Percentiles rank a stretch among this genome's conserved stretches.
Conservation (phyloP, 495 filamentous ascomycete genomes). For the Clavariopsis aquatica region DNA sequence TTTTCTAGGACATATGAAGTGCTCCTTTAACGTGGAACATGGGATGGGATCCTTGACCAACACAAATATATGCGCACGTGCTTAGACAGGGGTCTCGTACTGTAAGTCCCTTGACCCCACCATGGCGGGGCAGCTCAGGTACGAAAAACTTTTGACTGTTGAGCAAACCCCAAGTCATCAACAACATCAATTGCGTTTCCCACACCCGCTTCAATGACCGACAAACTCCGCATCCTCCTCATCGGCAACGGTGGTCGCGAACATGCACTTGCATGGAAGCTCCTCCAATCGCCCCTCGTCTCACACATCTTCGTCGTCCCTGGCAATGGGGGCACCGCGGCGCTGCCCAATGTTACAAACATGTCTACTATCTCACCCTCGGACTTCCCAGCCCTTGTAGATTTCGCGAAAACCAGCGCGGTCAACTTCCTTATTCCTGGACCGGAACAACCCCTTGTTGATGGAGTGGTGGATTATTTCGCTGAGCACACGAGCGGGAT, state of each 20-base stretch:
- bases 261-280: slow-evolving; percentile 93
- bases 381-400: slow-evolving; percentile 75
- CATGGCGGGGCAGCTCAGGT: slow-evolving; percentile 3
- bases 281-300: slow-evolving; percentile 73
- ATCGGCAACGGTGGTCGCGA: slow-evolving; percentile 93
- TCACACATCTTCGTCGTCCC: slow-evolving; percentile 67
- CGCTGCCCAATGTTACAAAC: slow-evolving; percentile 70
- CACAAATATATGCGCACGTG: neutral
- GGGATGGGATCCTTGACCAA: too few relatives aligned
- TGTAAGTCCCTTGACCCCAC: neutral
- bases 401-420: slow-evolving; percentile 67
- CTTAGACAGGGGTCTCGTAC: neutral
- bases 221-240: slow-evolving; percentile 62
- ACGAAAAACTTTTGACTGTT: slow-evolving; percentile 15
- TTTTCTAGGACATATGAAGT: too few relatives aligned
- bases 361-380: slow-evolving; percentile 64
- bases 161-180: neutral
- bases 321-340: slow-evolving; percentile 89
- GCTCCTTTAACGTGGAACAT: too few relatives aligned
- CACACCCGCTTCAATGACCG: neutral
- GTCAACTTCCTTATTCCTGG: slow-evolving; percentile 89
- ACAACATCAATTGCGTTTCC: neutral
- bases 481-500: slow-evolving; percentile 57
- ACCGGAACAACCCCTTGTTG: slow-evolving; percentile 92
- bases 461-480: slow-evolving; percentile 84